Evolutionary conservation across 495 filamentous ascomycete genomes (phyloP), one percentile per base, ranked within the genome.

Genomic region (Penicillium steckii): DNA sequence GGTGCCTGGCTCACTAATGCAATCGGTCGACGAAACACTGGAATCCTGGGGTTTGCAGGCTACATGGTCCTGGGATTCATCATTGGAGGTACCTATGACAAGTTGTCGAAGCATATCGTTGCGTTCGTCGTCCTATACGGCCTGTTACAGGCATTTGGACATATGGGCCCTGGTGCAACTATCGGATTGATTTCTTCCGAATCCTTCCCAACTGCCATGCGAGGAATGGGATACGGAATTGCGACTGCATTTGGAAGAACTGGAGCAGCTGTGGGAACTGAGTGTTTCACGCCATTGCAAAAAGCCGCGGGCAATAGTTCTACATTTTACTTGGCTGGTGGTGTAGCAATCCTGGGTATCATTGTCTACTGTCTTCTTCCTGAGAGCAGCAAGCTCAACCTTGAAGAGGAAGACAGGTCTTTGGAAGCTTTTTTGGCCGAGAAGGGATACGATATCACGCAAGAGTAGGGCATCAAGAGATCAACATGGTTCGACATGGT

Each of bases 61-160:
- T 73, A 70, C 44, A 49, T 62, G 17, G 55, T 73, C 3, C 58
- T 70, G 1, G 67, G 70, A 0, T 70, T 73, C 35, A 59, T 73
- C 13, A 69, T 70, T 40, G 70, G 67, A 5, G 64, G 70, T 0
- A 57, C 59, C 0, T 73, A 69, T 47, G 23, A 45, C 5, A 57
- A 51, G 15, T 44, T 73, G 2, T 69, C 70, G 0, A n/a, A 58
- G 17, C 52, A 67, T 35, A 65, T 73, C 48, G 57, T 66, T 0
- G 64, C 66, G 0, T 73, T 73, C 48, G 66, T 73, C 12, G 70
- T 73, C 1, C 49, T 73, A 8, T 73, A 73, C 40, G 67, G 67
- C 7, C 48, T 73, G 4, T 45, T 70, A 17, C 68, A 70, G 44
- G 65, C 62, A 2, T 69, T 65, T 18, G 70, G 70, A 0, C 66